A percentile compares a stretch with the other conserved stretches of the same genome.
phyloP scores from a whole-genome alignment of 306 rosid species.

The Cotoneaster glaucophyllus region DNA sequence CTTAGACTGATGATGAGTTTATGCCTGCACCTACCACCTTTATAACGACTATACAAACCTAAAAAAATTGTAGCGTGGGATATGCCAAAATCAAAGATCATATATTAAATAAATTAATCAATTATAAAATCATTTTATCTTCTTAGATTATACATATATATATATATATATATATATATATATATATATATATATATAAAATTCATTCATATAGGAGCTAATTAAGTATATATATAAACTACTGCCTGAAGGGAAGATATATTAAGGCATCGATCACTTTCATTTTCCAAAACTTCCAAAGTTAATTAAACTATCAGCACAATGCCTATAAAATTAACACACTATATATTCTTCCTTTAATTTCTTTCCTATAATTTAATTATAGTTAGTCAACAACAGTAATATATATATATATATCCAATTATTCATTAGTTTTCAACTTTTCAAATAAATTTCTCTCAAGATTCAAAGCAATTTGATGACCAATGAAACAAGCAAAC shows the following conservation, averaged over 20 bases:
- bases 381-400: conserved; percentile 16
- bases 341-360: no score
- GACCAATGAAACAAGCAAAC: not conserved
- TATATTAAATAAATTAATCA: not conserved
- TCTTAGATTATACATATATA: not conserved
- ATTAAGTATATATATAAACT: no score
- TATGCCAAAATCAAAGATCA: not conserved
- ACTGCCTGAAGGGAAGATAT: not conserved
- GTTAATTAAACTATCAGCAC: not conserved
- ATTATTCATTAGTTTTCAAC: not conserved
- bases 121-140: not conserved
- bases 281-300: not conserved
- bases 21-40: not conserved
- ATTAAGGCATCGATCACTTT: not conserved
- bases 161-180: not conserved
- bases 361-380: not conserved
- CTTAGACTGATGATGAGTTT: not conserved
- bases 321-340: not conserved
- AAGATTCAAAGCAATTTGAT: conserved; percentile 15
- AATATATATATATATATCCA: not conserved
- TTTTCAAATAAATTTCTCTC: conserved; percentile 3
- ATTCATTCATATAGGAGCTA: no score
- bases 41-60: not conserved
- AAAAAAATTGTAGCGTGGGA: not conserved
- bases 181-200: not conserved